Evolutionary conservation across 305 asterid genomes (phyloP).

Genomic region (Rubia occidens): DNA sequence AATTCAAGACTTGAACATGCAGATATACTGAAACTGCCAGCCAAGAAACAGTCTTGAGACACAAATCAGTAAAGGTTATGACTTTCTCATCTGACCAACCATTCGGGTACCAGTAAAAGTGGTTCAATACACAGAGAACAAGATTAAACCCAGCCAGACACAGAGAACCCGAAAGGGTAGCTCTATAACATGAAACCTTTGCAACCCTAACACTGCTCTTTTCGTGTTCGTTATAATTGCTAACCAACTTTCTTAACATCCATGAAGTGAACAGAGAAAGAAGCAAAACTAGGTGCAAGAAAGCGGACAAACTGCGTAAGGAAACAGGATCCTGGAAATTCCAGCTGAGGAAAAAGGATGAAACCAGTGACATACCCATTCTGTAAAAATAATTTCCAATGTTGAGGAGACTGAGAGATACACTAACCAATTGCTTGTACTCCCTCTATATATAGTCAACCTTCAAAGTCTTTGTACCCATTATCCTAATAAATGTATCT

Average conservation of each 20-base stretch:
- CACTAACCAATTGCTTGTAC: neutral
- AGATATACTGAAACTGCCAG: constrained; percentile 38
- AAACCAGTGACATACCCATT: constrained; percentile 25
- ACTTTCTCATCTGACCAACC: constrained; percentile 77
- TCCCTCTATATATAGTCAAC: constrained; percentile 1
- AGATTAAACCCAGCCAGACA: constrained; percentile 40
- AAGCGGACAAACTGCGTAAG: constrained; percentile 42
- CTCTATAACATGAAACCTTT: constrained; percentile 27
- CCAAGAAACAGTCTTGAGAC: constrained; percentile 49
- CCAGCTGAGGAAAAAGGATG: constrained; percentile 23
- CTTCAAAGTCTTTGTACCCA: neutral
- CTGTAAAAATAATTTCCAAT: constrained; percentile 4
- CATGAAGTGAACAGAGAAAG: constrained; percentile 29
- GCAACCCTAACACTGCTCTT: constrained; percentile 22
- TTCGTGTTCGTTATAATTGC: constrained; percentile 12
- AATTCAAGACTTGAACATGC: constrained; percentile 30
- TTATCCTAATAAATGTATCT: neutral
- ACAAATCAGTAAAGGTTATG: constrained; percentile 40
- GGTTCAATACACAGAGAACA: constrained; percentile 35
- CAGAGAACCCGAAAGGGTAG: constrained; percentile 34
- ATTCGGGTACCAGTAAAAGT: constrained; percentile 49
- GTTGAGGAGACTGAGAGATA: neutral
- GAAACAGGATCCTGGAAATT: constrained; percentile 35
- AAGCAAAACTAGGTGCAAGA: constrained; percentile 42
- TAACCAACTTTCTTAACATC: constrained; percentile 23